These are phyloP conservation scores for Claviceps cyperi DNA, from an alignment of 2,329 filamentous ascomycete genomes.

Conservation along the genomic window DNA sequence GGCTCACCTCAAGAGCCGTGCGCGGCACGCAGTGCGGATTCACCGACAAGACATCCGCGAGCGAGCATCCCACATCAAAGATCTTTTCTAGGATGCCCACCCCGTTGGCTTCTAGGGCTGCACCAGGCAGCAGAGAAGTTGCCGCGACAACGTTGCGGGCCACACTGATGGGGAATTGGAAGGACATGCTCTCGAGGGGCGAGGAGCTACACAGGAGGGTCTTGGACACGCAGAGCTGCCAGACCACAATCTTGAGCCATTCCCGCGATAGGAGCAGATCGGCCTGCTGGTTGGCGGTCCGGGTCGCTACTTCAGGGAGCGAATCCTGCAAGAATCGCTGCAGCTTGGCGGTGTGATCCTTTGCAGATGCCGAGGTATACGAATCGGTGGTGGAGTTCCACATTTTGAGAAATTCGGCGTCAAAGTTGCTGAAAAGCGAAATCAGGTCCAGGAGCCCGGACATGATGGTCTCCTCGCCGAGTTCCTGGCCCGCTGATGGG, in stretches of 20 bases:
- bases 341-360: slow-evolving; percentile 1
- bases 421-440: slow-evolving; percentile 13
- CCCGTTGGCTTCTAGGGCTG: slow-evolving; percentile 19
- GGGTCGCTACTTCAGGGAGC: slow-evolving; percentile 5
- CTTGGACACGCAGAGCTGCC: slow-evolving; percentile 15
- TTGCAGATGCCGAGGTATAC: not conserved
- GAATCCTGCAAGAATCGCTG: slow-evolving; percentile 7
- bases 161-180: slow-evolving; percentile 13
- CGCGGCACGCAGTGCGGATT: slow-evolving; percentile 2
- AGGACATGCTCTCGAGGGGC: slow-evolving; percentile 13
- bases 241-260: slow-evolving; percentile 16
- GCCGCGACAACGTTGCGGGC: slow-evolving; percentile 14
- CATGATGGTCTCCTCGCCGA: slow-evolving; percentile 14
- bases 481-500: slow-evolving; percentile 8
- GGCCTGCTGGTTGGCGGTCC: slow-evolving; percentile 11
- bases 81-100: slow-evolving; percentile 20
- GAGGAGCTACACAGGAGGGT: slow-evolving; percentile 6
- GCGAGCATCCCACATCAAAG: slow-evolving; percentile 19
- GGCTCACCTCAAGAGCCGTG: not conserved
- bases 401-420: slow-evolving; percentile 13
- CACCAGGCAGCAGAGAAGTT: slow-evolving; percentile 9
- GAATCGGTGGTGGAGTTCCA: slow-evolving; percentile 13
- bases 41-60: slow-evolving; percentile 12
- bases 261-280: slow-evolving; percentile 14
- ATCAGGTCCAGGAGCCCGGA: slow-evolving; percentile 18